Evolutionary conservation across 192 early-diverging fungal species (phyloP).

Genomic region (Backusella luteola): DNA sequence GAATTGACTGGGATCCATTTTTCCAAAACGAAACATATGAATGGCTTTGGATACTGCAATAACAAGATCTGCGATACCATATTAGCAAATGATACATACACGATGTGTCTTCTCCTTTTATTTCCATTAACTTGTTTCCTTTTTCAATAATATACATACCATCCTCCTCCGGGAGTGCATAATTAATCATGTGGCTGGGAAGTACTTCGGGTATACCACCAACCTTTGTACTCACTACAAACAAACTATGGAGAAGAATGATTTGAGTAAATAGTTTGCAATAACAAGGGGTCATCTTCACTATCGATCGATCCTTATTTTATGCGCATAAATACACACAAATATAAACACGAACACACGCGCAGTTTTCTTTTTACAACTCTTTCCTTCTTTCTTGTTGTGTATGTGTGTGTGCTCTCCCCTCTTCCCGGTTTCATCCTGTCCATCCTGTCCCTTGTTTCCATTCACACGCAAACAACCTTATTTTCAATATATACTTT

Average conservation of each 20-base stretch:
- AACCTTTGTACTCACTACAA: conserved; percentile 95
- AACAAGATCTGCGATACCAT: conserved; percentile 57
- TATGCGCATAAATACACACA: neutral
- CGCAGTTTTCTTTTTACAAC: neutral
- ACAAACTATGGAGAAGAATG: conserved; percentile 43
- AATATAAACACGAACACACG: neutral
- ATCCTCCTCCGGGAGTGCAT: conserved; percentile 84
- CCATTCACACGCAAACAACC: neutral
- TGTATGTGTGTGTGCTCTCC: neutral
- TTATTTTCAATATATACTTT: neutral
- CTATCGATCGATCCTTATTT: too few relatives aligned
- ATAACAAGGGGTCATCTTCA: neutral
- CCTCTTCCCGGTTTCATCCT: neutral
- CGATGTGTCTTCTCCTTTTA: neutral
- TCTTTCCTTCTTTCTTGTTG: neutral
- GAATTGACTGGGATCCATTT: conserved; percentile 64
- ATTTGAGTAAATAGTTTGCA: neutral
- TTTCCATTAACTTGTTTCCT: neutral
- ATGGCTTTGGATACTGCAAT: conserved; percentile 72
- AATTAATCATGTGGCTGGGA: conserved; percentile 88
- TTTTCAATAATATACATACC: conserved; percentile 43
- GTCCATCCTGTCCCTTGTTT: neutral
- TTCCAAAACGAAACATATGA: conserved; percentile 57
- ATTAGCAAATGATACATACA: neutral
- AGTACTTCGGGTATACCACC: conserved; percentile 97